Conservation (phyloP, 768 basidiomycete species). For the Tricholoma terreum region DNA sequence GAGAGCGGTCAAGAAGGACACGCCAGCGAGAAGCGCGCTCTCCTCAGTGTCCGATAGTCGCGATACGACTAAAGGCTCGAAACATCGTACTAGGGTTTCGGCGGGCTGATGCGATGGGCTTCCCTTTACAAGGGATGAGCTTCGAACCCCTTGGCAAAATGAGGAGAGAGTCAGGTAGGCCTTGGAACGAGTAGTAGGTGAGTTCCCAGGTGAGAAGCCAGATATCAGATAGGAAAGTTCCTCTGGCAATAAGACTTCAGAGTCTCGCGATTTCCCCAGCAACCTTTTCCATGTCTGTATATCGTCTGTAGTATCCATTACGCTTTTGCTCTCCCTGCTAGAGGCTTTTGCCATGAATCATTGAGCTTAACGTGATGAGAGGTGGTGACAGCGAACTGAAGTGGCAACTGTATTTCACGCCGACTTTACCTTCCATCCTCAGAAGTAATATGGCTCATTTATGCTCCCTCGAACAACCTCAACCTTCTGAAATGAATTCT, state of each 20-base stretch:
- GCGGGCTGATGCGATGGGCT: conserved; percentile 46
- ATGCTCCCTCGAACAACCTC: not conserved
- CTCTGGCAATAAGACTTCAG: conserved; percentile 43
- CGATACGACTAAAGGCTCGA: conserved; percentile 48
- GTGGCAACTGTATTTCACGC: not conserved
- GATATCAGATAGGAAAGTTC: conserved; percentile 52
- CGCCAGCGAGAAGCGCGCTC: conserved; percentile 45
- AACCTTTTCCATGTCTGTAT: conserved; percentile 21
- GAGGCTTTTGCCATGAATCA: not conserved
- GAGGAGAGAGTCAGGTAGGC: conserved; percentile 69
- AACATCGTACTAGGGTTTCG: conserved; percentile 44
- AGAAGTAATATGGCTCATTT: not conserved
- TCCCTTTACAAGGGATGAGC: conserved; percentile 30
- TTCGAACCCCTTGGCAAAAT: conserved; percentile 59
- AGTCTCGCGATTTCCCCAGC: conserved; percentile 28
- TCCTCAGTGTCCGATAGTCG: conserved; percentile 58
- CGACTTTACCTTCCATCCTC: not conserved
- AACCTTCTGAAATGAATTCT: conserved; percentile 8
- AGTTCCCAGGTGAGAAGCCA: conserved; percentile 49
- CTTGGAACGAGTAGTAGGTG: conserved; percentile 52
- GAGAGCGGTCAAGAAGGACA: conserved; percentile 71
- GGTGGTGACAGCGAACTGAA: not conserved
- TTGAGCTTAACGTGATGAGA: not conserved
- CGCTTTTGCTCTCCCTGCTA: not conserved
- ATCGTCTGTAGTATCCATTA: not conserved